Percentiles rank a stretch among this genome's conserved stretches.
Evolutionary conservation across 1,284 basidiomycete species (phyloP).

Genomic region (Cryptococcus amylolentus): DNA sequence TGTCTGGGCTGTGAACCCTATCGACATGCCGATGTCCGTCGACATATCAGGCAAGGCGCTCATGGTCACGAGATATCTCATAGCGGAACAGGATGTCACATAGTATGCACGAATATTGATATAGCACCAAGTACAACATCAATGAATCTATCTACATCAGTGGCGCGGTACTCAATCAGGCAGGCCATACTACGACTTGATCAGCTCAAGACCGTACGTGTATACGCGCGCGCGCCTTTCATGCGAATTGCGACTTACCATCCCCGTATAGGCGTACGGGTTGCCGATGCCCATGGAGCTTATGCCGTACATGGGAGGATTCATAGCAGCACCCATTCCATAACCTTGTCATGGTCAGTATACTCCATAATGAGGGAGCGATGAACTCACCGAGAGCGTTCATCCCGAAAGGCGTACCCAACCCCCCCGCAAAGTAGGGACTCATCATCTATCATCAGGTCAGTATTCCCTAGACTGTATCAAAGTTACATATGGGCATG

Average conservation of each 20-base stretch:
- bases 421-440: constrained; percentile 36
- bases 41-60: constrained; percentile 8
- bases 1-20: constrained; percentile 26
- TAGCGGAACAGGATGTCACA: constrained; percentile 17
- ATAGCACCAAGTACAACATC: neutral
- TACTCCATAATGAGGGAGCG: neutral
- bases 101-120: neutral
- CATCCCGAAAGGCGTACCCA: constrained; percentile 35
- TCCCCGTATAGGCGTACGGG: constrained; percentile 35
- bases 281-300: constrained; percentile 28
- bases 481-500: no score
- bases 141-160: neutral
- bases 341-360: constrained; percentile 12
- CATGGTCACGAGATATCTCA: constrained; percentile 37
- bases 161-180: neutral
- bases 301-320: constrained; percentile 30
- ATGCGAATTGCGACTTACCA: constrained; percentile 18
- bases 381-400: constrained; percentile 26
- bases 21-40: constrained; percentile 6
- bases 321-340: constrained; percentile 25
- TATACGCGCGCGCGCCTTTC: constrained; percentile 5
- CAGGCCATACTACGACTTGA: neutral
- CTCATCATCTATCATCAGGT: constrained; percentile 20
- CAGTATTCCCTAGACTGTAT: neutral
- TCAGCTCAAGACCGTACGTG: constrained; percentile 8